These are phyloP conservation scores for Mycena epipterygia DNA, from an alignment of 768 basidiomycete species.

Conservation along the genomic window DNA sequence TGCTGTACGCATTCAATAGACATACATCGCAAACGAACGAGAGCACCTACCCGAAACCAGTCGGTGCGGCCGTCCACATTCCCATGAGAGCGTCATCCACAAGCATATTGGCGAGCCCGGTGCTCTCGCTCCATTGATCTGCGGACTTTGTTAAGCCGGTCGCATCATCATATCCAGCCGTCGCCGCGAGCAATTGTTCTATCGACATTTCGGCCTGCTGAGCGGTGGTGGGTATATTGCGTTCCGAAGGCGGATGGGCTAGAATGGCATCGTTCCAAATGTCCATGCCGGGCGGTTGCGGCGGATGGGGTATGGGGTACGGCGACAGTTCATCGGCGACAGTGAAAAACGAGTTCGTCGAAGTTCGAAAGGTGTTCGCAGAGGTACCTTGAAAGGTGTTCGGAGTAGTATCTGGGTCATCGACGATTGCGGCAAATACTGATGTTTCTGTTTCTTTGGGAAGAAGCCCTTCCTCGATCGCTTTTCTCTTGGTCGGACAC, in stretches of 20 bases:
- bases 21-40: background rate
- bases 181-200: constrained; percentile 31
- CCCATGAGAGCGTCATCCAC: constrained; percentile 29
- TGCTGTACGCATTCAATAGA: background rate
- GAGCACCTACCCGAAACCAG: constrained; percentile 19
- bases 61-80: constrained; percentile 28
- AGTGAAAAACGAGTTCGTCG: background rate
- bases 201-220: constrained; percentile 27
- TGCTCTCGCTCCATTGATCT: constrained; percentile 30
- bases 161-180: constrained; percentile 28
- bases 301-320: background rate
- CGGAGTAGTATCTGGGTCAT: background rate
- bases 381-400: background rate
- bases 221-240: background rate
- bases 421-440: no score
- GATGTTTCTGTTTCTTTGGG: background rate
- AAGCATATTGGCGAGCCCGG: constrained; percentile 33
- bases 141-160: constrained; percentile 18
- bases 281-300: constrained; percentile 5
- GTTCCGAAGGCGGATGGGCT: background rate
- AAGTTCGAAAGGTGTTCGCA: background rate
- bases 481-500: constrained; percentile 19
- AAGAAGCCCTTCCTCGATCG: background rate
- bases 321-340: constrained; percentile 22
- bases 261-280: constrained; percentile 11